Conservation (phyloP, 2,329 filamentous ascomycete genomes). For the Nigrospora sphaerica region DNA sequence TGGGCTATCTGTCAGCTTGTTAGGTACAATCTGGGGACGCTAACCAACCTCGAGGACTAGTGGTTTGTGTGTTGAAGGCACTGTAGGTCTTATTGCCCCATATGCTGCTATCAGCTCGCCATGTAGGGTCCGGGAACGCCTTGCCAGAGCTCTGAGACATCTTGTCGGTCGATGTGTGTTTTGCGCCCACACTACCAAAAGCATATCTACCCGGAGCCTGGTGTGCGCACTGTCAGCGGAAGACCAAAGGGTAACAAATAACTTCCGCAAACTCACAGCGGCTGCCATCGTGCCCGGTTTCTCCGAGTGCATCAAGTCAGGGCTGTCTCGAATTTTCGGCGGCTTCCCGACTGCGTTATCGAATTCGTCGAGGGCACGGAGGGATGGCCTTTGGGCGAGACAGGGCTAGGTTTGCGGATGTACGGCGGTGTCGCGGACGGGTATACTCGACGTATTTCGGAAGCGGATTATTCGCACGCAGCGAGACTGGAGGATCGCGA, state of each 20-base stretch:
- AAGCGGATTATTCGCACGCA: no score
- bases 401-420: no score
- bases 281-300: constrained; percentile 15
- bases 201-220: constrained; percentile 1
- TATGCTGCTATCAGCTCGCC: constrained; percentile 1
- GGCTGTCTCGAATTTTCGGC: no score
- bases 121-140: neutral
- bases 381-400: no score
- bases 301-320: neutral
- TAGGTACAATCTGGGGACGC: neutral
- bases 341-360: no score
- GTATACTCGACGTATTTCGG: no score
- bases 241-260: neutral
- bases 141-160: neutral
- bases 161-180: neutral
- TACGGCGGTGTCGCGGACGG: no score
- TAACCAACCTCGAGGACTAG: constrained; percentile 40
- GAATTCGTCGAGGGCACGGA: no score
- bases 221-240: neutral
- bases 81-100: constrained; percentile 3
- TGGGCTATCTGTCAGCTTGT: constrained; percentile 11
- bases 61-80: constrained; percentile 14
- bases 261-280: constrained; percentile 12
- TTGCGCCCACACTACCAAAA: constrained; percentile 1
- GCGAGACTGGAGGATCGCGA: no score